phyloP scores from a whole-genome alignment of 2,329 filamentous ascomycete genomes.

The Esteya vermicola region DNA sequence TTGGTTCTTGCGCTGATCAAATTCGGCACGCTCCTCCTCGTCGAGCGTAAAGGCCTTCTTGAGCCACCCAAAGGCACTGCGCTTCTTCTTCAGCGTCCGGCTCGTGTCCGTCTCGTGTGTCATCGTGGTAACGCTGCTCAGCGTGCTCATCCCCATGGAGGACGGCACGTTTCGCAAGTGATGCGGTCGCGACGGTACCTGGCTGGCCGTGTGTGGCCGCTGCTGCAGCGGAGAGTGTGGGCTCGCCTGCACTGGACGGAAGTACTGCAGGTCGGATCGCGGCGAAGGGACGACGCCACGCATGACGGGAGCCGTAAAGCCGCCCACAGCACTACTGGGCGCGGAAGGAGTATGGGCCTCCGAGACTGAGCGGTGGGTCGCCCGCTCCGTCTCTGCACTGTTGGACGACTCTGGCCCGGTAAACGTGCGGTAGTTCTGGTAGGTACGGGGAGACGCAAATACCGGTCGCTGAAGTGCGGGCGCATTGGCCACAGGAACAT shows the following conservation, averaged over 20 bases:
- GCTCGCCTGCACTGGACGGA: conserved; percentile 47
- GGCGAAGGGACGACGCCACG: conserved; percentile 30
- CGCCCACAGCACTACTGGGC: conserved; percentile 15
- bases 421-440: conserved; percentile 16
- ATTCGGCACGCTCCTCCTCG: conserved; percentile 46
- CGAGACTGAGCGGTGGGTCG: conserved; percentile 8
- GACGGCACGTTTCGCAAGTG: conserved; percentile 36
- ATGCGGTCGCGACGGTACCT: conserved; percentile 17
- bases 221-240: conserved; percentile 51
- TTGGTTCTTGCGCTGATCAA: conserved; percentile 38
- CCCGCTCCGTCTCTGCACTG: conserved; percentile 30
- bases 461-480: conserved; percentile 20
- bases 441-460: conserved; percentile 13
- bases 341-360: neutral
- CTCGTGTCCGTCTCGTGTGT: conserved; percentile 23
- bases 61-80: conserved; percentile 52
- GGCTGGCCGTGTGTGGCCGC: conserved; percentile 38
- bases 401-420: conserved; percentile 30
- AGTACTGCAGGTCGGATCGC: conserved; percentile 40
- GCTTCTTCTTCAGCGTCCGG: conserved; percentile 46
- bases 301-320: conserved; percentile 23
- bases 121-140: conserved; percentile 38
- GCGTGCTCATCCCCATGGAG: conserved; percentile 40
- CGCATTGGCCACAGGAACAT: conserved; percentile 30
- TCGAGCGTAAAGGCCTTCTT: conserved; percentile 54